Evolutionary conservation across 768 basidiomycete species (phyloP).

Genomic region (Tylopilus felleus): DNA sequence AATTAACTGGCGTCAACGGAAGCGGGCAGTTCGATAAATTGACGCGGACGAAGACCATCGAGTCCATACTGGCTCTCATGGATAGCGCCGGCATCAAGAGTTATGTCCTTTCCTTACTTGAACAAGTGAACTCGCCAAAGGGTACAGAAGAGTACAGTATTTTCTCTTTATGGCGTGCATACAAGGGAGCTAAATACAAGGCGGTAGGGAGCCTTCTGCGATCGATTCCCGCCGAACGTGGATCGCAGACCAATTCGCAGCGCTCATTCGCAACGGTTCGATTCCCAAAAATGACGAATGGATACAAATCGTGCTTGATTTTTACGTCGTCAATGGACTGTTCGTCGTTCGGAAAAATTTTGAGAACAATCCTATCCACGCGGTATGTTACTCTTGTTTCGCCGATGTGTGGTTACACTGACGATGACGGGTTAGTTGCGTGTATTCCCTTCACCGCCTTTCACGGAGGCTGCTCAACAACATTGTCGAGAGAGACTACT

Average conservation of each 20-base stretch:
- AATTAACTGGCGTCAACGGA: slow-evolving; percentile 80
- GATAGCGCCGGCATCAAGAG: slow-evolving; percentile 67
- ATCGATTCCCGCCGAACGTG: slow-evolving; percentile 65
- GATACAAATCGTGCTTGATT: slow-evolving; percentile 72
- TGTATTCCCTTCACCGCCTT: slow-evolving; percentile 55
- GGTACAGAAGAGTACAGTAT: slow-evolving; percentile 40
- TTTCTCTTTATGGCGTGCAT: background rate
- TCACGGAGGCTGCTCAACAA: slow-evolving; percentile 69
- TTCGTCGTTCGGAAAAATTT: slow-evolving; percentile 74
- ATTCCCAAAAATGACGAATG: slow-evolving; percentile 80
- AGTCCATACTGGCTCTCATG: slow-evolving; percentile 75
- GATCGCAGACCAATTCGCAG: slow-evolving; percentile 82
- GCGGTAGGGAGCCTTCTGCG: slow-evolving; percentile 41
- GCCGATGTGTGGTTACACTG: background rate
- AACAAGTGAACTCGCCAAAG: slow-evolving; percentile 53
- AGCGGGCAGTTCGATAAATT: slow-evolving; percentile 87
- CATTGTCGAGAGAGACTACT: slow-evolving; percentile 70
- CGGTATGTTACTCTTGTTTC: slow-evolving; percentile 44
- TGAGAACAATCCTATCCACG: slow-evolving; percentile 54
- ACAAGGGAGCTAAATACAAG: slow-evolving; percentile 11
- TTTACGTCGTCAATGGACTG: slow-evolving; percentile 78
- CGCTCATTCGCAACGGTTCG: slow-evolving; percentile 72
- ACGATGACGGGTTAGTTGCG: slow-evolving; percentile 42
- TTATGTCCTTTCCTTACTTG: slow-evolving; percentile 72
- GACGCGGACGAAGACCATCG: slow-evolving; percentile 90